Base-by-base conservation (phyloP, 768 basidiomycete genomes). In the Calvatia gigantea region DNA sequence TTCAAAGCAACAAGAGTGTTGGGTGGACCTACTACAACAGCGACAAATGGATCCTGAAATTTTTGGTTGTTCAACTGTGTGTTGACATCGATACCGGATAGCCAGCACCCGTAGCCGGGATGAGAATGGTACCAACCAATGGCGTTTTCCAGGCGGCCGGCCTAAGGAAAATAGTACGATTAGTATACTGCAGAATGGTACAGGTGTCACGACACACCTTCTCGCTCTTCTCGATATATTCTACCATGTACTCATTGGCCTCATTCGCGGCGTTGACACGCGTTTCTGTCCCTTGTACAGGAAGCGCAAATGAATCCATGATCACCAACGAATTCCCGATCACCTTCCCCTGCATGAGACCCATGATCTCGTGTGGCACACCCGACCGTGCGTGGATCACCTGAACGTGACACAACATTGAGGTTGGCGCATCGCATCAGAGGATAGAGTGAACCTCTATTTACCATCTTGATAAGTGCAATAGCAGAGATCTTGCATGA, bases 51-150 rank as follows among this genome's bases (percentile, higher is more conserved):
- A 70, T 99, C 96, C 69, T 91, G 89, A 74, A 84, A 94, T 65
- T 87, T 88, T 65, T 99, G 96, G 68, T 98, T 95, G 64, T 85
- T 94, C 75, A 91, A 81, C 67, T 99, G 97, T 0, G 97, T 99
- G 67, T 89, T 91, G 56, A 98, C 97, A 65, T 99, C 97, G 72
- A 99, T 98, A 23, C 97, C 97, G 11, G 95, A 98, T 7, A 99
- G 75, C 97, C 97, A 99, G 70, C 97, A 99, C 15, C 97, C 97
- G 67, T 98, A 99, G 12, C 97, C 97, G 4, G 97, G 97, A 74
- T 99, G 97, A 14, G 94, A 96, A 69, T 97, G 94, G 68, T 97
- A 97, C 94, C 94, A 96, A n/a, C 94, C 94, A 61, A 95, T 90
- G 6, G 85, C 87, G 67, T 94, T 85, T 69, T 96, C 94, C 45